phyloP scores from a whole-genome alignment of 164 flowering plant genomes.

The Tinospora cordifolia region DNA sequence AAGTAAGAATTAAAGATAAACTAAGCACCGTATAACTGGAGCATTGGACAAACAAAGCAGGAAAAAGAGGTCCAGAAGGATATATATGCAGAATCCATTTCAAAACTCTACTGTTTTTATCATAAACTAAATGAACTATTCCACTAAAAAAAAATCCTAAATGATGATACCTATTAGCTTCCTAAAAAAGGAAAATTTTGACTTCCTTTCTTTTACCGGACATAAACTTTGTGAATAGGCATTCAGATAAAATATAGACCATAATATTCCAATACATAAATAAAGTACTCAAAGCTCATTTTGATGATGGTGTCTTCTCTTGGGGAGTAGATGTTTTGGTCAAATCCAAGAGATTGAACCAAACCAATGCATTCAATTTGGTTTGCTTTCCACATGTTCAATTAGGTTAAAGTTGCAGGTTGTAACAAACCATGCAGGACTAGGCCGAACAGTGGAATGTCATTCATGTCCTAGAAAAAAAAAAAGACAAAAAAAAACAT shows the following conservation, averaged over 20 bases:
- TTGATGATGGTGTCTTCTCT: neutral
- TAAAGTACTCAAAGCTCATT: neutral
- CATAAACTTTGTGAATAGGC: neutral
- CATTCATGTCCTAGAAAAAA: neutral
- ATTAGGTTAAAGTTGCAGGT: too few relatives aligned
- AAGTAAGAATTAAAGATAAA: slow-evolving; percentile 6
- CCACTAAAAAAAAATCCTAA: neutral
- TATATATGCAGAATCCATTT: neutral
- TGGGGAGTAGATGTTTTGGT: neutral
- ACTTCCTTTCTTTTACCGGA: too few relatives aligned
- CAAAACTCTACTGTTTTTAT: neutral
- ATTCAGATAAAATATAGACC: neutral
- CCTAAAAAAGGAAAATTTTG: neutral
- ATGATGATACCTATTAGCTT: neutral
- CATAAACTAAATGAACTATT: neutral
- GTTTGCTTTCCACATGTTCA: too few relatives aligned
- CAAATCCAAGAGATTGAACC: too few relatives aligned
- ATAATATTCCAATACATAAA: neutral
- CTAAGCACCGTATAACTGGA: neutral
- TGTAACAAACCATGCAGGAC: neutral
- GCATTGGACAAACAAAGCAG: neutral
- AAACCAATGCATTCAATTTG: too few relatives aligned
- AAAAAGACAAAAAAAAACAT: neutral
- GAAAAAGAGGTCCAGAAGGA: neutral
- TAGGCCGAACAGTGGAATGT: neutral